Base-by-base conservation (phyloP, 768 basidiomycete species). In the Boletus vinaceobasis region DNA sequence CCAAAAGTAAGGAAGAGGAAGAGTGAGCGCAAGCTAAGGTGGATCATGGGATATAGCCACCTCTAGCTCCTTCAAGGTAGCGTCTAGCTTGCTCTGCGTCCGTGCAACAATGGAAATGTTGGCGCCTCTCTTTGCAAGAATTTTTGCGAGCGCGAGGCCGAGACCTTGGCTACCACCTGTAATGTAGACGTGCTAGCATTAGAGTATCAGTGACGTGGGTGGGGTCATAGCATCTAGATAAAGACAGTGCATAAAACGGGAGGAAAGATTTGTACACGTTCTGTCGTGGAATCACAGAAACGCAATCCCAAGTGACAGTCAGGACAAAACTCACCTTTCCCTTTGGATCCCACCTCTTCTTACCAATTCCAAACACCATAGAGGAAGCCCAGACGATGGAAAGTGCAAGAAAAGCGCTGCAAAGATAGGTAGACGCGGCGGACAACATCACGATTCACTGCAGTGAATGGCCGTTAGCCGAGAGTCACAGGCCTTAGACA, bases 51-150 rank as follows among this genome's bases (percentile, higher is more conserved):
- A 15, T 26, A 32, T 19, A 57, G 80, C 33, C 50, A 88, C 92
- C 78, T 93, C 85, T 27, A 95, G 68, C 42, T 79, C 72, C 32
- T 69, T 72, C 23, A 89, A 63, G 0, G 91, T 88, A 15, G 71
- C 73, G 50, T 83, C 77, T 11, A 94, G 72, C 55, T 80, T 84
- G 43, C 74, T 75, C 62, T 87, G 77, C 48, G 87, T 84, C 13
- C 92, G 78, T 7, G 92, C 93, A 10, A 95, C 87, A 55, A 95
- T 91, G 7, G 89, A 90, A 4, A 95, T 86, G 58, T 91, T 79
- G 0, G 93, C 91, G 0, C 94, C 93, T 55, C 75, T 76, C 56
- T 75, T 72, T 14, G 81, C 80, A 2, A 96, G 77, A 15, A 86
- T 72, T 29, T 79, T 75, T 1, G 92, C 88, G 8, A 95, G 73